Percentiles rank a stretch among this genome's conserved stretches.
These are phyloP conservation scores for Ophiostoma sp. DNA, from an alignment of 2,329 filamentous ascomycete species.

Conservation along the genomic window DNA sequence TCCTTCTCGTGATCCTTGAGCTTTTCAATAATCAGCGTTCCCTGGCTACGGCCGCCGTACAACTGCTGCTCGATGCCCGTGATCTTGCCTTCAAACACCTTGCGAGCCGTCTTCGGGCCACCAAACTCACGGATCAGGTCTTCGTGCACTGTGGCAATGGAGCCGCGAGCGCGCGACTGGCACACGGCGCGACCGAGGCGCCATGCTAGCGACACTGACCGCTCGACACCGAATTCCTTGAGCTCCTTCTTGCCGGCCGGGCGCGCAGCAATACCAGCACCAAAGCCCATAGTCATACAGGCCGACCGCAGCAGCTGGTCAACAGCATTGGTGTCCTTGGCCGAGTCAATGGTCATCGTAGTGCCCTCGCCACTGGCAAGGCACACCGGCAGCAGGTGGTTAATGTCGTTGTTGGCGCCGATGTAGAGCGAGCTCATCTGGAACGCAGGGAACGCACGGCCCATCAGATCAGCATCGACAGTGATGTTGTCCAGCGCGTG, in stretches of 20 bases:
- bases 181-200: slow-evolving; percentile 51
- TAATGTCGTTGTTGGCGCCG: slow-evolving; percentile 22
- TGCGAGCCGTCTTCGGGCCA: slow-evolving; percentile 40
- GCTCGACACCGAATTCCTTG: slow-evolving; percentile 33
- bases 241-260: slow-evolving; percentile 34
- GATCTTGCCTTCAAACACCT: slow-evolving; percentile 50
- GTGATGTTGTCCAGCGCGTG: slow-evolving; percentile 34
- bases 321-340: slow-evolving; percentile 37
- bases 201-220: slow-evolving; percentile 38
- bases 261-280: slow-evolving; percentile 34
- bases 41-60: slow-evolving; percentile 46
- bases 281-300: slow-evolving; percentile 39
- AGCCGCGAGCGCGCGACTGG: slow-evolving; percentile 41
- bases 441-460: slow-evolving; percentile 31
- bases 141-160: slow-evolving; percentile 42
- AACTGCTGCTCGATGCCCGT: slow-evolving; percentile 45
- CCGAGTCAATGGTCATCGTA: slow-evolving; percentile 16
- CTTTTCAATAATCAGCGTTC: slow-evolving; percentile 32
- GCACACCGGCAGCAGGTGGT: slow-evolving; percentile 22
- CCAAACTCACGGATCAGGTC: slow-evolving; percentile 46
- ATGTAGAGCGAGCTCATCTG: slow-evolving; percentile 24
- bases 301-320: slow-evolving; percentile 40
- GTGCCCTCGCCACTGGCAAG: slow-evolving; percentile 37
- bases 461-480: slow-evolving; percentile 39
- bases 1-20: slow-evolving; percentile 25